Percentiles rank a stretch among this genome's conserved stretches.
phyloP scores from a whole-genome alignment of 164 flowering plant species.

The Cinnamomum chago region DNA sequence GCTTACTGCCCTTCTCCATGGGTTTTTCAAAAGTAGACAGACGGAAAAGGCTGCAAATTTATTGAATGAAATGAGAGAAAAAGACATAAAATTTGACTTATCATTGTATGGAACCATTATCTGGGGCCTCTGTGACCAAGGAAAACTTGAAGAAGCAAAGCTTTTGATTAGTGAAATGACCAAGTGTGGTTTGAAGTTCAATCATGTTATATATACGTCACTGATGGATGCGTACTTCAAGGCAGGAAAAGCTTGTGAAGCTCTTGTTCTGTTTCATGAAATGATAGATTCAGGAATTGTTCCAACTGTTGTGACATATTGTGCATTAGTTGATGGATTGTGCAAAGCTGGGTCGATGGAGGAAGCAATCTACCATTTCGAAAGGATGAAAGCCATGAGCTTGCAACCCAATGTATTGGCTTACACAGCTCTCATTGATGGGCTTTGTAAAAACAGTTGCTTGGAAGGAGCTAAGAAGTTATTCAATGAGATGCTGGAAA shows the following conservation, averaged over 20 bases:
- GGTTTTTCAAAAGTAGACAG: slow-evolving; percentile 47
- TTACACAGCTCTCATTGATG: slow-evolving; percentile 74
- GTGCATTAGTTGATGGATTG: slow-evolving; percentile 70
- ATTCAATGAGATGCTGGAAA: slow-evolving; percentile 52
- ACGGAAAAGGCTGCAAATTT: slow-evolving; percentile 40
- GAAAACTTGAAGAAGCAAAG: slow-evolving; percentile 50
- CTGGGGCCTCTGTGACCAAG: slow-evolving; percentile 70
- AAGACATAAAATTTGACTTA: slow-evolving; percentile 43
- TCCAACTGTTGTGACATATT: slow-evolving; percentile 62
- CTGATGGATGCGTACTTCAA: slow-evolving; percentile 70
- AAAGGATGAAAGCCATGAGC: slow-evolving; percentile 37
- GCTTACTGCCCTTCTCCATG: slow-evolving; percentile 71
- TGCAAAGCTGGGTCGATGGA: slow-evolving; percentile 57
- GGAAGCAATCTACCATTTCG: slow-evolving; percentile 57
- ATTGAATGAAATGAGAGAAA: slow-evolving; percentile 49
- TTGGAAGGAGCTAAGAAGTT: slow-evolving; percentile 51
- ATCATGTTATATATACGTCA: slow-evolving; percentile 54
- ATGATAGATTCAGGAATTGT: slow-evolving; percentile 47
- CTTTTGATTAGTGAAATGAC: slow-evolving; percentile 49
- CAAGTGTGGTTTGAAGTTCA: slow-evolving; percentile 34
- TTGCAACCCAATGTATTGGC: slow-evolving; percentile 55
- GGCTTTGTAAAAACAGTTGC: slow-evolving; percentile 52
- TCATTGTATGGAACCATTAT: slow-evolving; percentile 56
- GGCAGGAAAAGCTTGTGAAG: slow-evolving; percentile 52
- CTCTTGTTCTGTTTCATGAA: slow-evolving; percentile 49